phyloP scores from a whole-genome alignment of 176 grass and related monocot species.

The Avena eriantha region DNA sequence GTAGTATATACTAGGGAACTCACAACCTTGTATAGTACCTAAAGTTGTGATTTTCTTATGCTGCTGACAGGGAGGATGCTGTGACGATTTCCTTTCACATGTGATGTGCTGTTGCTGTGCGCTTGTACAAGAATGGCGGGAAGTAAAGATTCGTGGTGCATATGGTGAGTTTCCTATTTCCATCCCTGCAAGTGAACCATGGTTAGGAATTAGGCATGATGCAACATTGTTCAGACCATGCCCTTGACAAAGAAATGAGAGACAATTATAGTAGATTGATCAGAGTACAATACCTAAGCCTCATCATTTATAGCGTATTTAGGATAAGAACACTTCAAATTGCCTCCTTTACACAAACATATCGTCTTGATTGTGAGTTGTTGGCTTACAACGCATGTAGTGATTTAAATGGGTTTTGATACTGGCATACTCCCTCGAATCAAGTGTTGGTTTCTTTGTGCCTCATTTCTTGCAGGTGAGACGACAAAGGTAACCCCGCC shows the following conservation, averaged over 20 bases:
- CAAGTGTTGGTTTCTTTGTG: background rate
- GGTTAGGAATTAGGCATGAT: background rate
- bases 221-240: background rate
- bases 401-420: background rate
- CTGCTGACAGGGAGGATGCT: constrained; percentile 76
- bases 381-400: background rate
- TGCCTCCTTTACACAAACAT: background rate
- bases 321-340: background rate
- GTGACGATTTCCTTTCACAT: constrained; percentile 95
- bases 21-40: background rate
- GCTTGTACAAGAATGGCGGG: constrained; percentile 98
- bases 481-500: constrained; percentile 78
- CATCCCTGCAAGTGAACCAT: constrained; percentile 13
- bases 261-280: background rate
- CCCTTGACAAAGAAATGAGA: background rate
- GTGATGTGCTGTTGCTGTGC: constrained; percentile 96
- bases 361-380: background rate
- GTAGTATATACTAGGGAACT: background rate
- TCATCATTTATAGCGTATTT: background rate
- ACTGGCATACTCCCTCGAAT: no score
- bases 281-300: background rate
- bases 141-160: constrained; percentile 79
- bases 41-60: background rate
- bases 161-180: constrained; percentile 52
- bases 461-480: constrained; percentile 53